These are phyloP conservation scores for Aeschynomene evenia DNA, from an alignment of 306 rosid genomes.

Conservation along the genomic window DNA sequence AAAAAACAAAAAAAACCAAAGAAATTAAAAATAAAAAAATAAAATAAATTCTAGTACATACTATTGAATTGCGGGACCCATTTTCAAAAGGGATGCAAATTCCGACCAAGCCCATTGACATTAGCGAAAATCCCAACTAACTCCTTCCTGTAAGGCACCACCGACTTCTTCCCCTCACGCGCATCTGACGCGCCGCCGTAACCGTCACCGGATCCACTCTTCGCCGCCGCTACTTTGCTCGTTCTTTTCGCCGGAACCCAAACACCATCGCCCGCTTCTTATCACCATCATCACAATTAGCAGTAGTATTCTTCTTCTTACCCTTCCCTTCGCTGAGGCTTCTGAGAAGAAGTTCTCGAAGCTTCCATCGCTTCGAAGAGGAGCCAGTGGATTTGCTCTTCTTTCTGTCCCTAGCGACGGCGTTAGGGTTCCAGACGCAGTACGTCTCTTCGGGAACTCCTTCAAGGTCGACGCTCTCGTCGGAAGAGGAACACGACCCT, in stretches of 20 bases:
- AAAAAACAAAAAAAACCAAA: neutral
- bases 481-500: slow-evolving; percentile 54
- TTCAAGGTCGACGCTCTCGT: slow-evolving; percentile 49
- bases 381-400: slow-evolving; percentile 64
- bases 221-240: slow-evolving; percentile 17
- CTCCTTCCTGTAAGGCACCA: slow-evolving; percentile 50
- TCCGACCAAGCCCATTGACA: slow-evolving; percentile 64
- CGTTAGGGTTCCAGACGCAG: slow-evolving; percentile 71
- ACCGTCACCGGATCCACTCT: neutral
- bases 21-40: neutral
- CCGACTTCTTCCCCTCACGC: slow-evolving; percentile 32
- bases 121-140: slow-evolving; percentile 59
- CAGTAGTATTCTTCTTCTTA: slow-evolving; percentile 27
- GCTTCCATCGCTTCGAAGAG: slow-evolving; percentile 74
- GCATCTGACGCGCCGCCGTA: neutral
- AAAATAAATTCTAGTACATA: too few species aligned
- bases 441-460: slow-evolving; percentile 45
- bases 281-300: neutral
- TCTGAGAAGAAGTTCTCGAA: slow-evolving; percentile 56
- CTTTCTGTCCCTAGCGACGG: slow-evolving; percentile 32
- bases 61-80: neutral
- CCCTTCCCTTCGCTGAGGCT: slow-evolving; percentile 57
- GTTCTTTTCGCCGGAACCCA: slow-evolving; percentile 28
- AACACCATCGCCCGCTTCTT: neutral
- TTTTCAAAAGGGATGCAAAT: slow-evolving; percentile 64